These are phyloP conservation scores for Pseudocercospora macadamiae DNA, from an alignment of 2,329 filamentous ascomycete genomes.

Conservation along the genomic window DNA sequence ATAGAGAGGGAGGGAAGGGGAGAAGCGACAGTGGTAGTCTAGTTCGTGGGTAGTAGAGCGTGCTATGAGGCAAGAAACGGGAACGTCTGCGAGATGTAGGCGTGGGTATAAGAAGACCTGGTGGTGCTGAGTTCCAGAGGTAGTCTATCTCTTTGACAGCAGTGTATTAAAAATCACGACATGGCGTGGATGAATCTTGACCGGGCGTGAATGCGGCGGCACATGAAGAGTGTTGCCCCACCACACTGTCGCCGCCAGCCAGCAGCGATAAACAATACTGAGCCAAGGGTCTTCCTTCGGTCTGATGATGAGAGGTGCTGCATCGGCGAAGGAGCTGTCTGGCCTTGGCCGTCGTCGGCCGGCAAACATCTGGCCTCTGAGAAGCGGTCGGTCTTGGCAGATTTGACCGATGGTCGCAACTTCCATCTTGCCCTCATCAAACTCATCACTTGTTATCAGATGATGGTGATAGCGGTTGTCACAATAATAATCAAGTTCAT, in stretches of 20 bases:
- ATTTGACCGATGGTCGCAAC: not conserved
- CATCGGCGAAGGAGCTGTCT: not conserved
- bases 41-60: too few relatives aligned
- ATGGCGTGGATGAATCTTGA: not conserved
- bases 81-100: not conserved
- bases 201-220: too few relatives aligned
- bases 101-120: not conserved
- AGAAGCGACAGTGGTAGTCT: too few relatives aligned
- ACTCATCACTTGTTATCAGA: not conserved
- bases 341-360: not conserved
- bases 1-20: too few relatives aligned
- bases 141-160: not conserved
- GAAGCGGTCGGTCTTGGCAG: not conserved
- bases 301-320: too few relatives aligned
- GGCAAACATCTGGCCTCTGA: not conserved
- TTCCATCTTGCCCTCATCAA: not conserved
- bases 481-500: too few relatives aligned
- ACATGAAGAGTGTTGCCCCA: not conserved
- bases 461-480: too few relatives aligned
- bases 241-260: not conserved
- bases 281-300: not conserved
- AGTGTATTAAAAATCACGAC: not conserved
- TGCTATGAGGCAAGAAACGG: not conserved
- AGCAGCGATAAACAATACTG: not conserved
- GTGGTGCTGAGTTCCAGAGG: not conserved